These are phyloP conservation scores for Wickerhamiella occidentalis DNA, from an alignment of 805 yeast genomes.

Conservation along the genomic window DNA sequence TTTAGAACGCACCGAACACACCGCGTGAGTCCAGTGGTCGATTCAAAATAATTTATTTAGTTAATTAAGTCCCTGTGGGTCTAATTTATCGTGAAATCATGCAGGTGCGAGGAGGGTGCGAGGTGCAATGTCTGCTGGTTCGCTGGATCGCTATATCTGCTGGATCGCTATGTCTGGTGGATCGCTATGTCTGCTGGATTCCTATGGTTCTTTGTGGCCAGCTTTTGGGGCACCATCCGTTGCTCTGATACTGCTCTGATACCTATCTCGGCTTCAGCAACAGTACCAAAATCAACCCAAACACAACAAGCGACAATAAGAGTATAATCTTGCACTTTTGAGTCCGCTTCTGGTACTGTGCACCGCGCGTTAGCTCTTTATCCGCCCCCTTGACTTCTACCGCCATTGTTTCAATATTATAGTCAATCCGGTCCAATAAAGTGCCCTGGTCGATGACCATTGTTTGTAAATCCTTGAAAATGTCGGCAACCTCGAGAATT, in stretches of 20 bases:
- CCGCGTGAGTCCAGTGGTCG: too few species aligned
- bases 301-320: constrained; percentile 54
- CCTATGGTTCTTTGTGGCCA: too few species aligned
- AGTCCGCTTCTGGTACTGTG: constrained; percentile 71
- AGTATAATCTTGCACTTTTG: constrained; percentile 83
- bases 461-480: constrained; percentile 84
- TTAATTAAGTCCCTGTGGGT: not conserved
- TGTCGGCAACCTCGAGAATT: constrained; percentile 82
- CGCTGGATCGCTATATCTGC: too few species aligned
- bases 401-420: constrained; percentile 72
- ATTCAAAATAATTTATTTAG: constrained; percentile 6
- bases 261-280: constrained; percentile 39
- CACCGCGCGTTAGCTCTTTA: constrained; percentile 63
- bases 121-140: too few species aligned
- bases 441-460: constrained; percentile 94
- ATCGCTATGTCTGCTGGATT: too few species aligned
- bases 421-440: constrained; percentile 83
- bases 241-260: too few species aligned
- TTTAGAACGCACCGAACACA: too few species aligned
- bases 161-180: too few species aligned
- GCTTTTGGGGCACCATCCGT: too few species aligned
- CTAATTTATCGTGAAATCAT: not conserved
- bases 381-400: constrained; percentile 66
- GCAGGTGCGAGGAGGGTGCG: too few species aligned
- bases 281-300: constrained; percentile 57